Base-by-base conservation (phyloP, 345 rosid species). In the Turnera subulata region DNA sequence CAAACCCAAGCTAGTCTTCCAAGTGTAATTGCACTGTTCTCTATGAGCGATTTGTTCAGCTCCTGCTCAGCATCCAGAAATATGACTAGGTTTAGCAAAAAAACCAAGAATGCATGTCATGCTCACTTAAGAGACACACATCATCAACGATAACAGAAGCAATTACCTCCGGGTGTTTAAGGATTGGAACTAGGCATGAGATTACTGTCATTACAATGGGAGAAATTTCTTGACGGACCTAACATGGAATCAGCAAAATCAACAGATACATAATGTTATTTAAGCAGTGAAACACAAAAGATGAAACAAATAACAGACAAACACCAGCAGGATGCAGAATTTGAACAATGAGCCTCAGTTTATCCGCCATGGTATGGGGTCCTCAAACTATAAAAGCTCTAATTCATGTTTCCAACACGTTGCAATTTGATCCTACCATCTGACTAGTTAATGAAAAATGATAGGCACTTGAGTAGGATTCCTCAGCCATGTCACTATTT, bases 1-100 rank as follows among this genome's bases (percentile, higher is more conserved):
- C 93, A 90, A 67, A 86, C 91, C 99, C 96, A 94, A 26, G 97
- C 90, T 66, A 94, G 80, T 78, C 99, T 84, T 53, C 99, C 99
- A 25, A 94, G 91, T 37, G 99, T 90, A 50, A 94, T 94, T 49
- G 99, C 97, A 76, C 95, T 86, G 78, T 94, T 94, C 69, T 94
- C 97, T 47, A 90, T 60, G 38, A 90, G 85, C 35, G 97, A 84
- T 62, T 86, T 90, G 69, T 94, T 84, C 37, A 90, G 78, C 71
- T 65, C 91, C 99, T 90, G 88, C 55, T 64, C 54, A 46, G 61
- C 54, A 72, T 61, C 53, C 60, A 69, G 39, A 52, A 35, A 43
- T 44, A 58, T 24, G 18, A 26, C 25, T 10, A 20, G 24, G 26
- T 29, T 25, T 32, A 18, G 42, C 29, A 24, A 59, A 22, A 24